A percentile compares a stretch with the other conserved stretches of the same genome.
Conservation (phyloP, 139 green algal species). For the Raphidocelis subcapitata region DNA sequence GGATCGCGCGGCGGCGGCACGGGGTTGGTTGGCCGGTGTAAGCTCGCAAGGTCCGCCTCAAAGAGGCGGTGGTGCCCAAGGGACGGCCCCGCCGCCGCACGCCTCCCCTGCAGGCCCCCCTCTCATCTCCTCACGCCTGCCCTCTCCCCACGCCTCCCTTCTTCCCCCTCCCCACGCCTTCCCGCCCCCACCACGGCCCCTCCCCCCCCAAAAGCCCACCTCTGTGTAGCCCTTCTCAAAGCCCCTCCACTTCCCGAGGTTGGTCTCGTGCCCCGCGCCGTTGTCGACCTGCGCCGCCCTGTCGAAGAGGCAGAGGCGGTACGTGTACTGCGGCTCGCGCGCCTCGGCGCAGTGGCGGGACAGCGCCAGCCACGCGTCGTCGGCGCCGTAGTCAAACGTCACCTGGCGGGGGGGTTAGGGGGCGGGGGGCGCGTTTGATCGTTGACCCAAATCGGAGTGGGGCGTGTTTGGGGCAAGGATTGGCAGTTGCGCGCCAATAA, state of each 20-base stretch:
- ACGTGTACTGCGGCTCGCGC: constrained; percentile 75
- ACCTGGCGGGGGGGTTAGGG: constrained; percentile 23
- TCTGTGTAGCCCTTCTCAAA: constrained; percentile 44
- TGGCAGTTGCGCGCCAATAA: neutral
- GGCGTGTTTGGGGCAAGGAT: neutral
- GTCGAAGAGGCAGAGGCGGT: constrained; percentile 77
- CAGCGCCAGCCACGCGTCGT: constrained; percentile 48
- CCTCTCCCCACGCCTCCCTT: too few species aligned
- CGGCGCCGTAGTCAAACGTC: constrained; percentile 39
- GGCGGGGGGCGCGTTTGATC: neutral
- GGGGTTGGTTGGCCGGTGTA: neutral
- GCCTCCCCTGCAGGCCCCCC: too few species aligned
- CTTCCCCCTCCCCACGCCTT: too few species aligned
- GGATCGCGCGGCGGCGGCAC: neutral
- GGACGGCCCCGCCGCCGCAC: neutral
- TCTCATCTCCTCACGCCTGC: neutral
- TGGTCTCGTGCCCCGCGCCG: constrained; percentile 34
- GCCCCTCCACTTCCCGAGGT: constrained; percentile 65
- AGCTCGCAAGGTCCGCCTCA: neutral
- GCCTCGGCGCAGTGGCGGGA: constrained; percentile 49
- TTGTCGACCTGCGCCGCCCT: constrained; percentile 66
- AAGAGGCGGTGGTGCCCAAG: too few species aligned
- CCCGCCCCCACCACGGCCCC: too few species aligned
- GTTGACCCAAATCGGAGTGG: neutral
- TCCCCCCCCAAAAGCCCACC: constrained; percentile 41